Conservation (phyloP, 108 stramenopile species). For the Pseudonitzschia delicatissima region DNA sequence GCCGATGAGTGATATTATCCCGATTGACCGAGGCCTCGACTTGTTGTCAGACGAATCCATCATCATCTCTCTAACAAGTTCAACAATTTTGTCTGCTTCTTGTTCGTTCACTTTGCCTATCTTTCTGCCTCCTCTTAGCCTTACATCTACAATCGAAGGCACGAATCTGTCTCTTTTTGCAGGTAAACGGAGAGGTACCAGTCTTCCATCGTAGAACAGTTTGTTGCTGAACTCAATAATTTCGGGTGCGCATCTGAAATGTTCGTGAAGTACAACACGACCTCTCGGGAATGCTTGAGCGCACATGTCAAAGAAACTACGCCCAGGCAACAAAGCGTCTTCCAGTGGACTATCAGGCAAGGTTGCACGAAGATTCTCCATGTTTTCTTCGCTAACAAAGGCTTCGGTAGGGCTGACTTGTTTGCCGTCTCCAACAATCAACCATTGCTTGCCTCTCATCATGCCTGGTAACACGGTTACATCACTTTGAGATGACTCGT, state of each 20-base stretch:
- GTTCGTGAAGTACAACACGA: constrained; percentile 56
- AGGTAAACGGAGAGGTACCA: constrained; percentile 55
- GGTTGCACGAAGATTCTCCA: constrained; percentile 41
- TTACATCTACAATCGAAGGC: constrained; percentile 53
- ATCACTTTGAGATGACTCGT: constrained; percentile 66
- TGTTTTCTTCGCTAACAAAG: constrained; percentile 56
- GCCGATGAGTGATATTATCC: constrained; percentile 59
- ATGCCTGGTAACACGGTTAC: constrained; percentile 54
- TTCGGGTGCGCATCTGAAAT: constrained; percentile 62
- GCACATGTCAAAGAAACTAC: constrained; percentile 61
- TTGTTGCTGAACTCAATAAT: constrained; percentile 56
- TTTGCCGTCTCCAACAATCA: constrained; percentile 70
- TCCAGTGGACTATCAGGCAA: constrained; percentile 45
- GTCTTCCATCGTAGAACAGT: constrained; percentile 43
- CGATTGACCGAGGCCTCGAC: constrained; percentile 38
- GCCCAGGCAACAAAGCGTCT: constrained; percentile 46
- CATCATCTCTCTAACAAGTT: constrained; percentile 30
- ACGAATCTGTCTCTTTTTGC: constrained; percentile 34
- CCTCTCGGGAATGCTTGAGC: constrained; percentile 59
- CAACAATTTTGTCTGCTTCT: constrained; percentile 51
- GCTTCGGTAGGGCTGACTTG: constrained; percentile 64
- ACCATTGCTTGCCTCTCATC: constrained; percentile 64
- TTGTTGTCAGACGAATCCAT: background rate
- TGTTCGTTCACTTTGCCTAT: constrained; percentile 52
- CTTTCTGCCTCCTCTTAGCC: constrained; percentile 37